Percentiles rank a stretch among this genome's conserved stretches.
Conservation (phyloP, 2,329 filamentous ascomycete genomes). For the Talaromyces funiculosus region DNA sequence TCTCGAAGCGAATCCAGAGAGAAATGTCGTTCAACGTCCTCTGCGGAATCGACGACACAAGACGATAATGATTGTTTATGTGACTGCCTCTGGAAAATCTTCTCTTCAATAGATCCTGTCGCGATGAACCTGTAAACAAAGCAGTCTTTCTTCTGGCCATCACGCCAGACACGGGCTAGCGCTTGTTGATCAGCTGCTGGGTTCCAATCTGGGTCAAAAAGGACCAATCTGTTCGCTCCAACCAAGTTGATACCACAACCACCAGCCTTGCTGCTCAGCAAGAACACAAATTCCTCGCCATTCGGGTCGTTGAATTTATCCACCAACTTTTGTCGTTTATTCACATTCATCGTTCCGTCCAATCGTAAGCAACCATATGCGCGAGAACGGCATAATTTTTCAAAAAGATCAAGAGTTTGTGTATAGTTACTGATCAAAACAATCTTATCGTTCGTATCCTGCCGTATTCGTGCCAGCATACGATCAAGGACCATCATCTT, state of each 20-base stretch:
- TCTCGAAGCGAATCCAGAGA: slow-evolving; percentile 84
- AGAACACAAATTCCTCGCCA: slow-evolving; percentile 83
- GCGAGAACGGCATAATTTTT: slow-evolving; percentile 77
- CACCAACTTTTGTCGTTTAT: slow-evolving; percentile 92
- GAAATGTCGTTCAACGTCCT: slow-evolving; percentile 97
- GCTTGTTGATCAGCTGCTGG: slow-evolving; percentile 96
- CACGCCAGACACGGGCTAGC: slow-evolving; percentile 94
- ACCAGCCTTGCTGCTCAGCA: slow-evolving; percentile 94
- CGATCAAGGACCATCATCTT: slow-evolving; percentile 98
- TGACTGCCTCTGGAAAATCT: slow-evolving; percentile 97
- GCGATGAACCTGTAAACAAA: slow-evolving; percentile 99
- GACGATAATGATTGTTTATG: slow-evolving; percentile 97
- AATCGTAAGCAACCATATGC: slow-evolving; percentile 82
- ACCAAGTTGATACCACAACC: slow-evolving; percentile 95
- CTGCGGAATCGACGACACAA: slow-evolving; percentile 91
- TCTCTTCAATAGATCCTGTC: slow-evolving; percentile 96
- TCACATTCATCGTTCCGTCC: slow-evolving; percentile 96
- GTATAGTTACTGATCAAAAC: slow-evolving; percentile 99
- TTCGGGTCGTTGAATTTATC: slow-evolving; percentile 96
- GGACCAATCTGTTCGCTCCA: slow-evolving; percentile 85
- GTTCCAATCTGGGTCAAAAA: slow-evolving; percentile 98
- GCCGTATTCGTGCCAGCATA: slow-evolving; percentile 91
- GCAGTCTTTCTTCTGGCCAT: slow-evolving; percentile 98
- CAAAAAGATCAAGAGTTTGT: slow-evolving; percentile 89
- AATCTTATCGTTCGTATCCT: slow-evolving; percentile 98